Base-by-base conservation (phyloP, 2,329 filamentous ascomycete species). In the Didymella pinodella region DNA sequence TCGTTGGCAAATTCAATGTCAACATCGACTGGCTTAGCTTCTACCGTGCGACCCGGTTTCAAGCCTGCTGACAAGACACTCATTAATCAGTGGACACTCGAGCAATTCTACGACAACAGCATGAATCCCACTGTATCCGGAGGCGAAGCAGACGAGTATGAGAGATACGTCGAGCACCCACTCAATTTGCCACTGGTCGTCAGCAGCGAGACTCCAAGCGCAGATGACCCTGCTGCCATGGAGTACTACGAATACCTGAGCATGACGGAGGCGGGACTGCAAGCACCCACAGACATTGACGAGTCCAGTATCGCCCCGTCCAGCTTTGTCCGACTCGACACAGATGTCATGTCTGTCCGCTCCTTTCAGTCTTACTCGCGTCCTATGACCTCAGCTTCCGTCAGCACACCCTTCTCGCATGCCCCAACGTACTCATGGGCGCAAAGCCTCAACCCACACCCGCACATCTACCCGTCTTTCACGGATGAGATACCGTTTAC, bases 61-160 rank as follows among this genome's bases (percentile, higher is more conserved):
- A 78, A 81, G 43, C 87, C 87, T 0, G 83, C 88, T 3, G 90
- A 96, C 69, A 96, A 96, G 78, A 86, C 88, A 28, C 90, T 90
- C 36, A 90, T 90, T 55, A 90, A 92, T 14, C 92, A 97, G 74
- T 93, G 91, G 89, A 96, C 92, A 0, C 90, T 97, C 47, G 90
- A 90, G 18, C 90, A 96, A 71, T 89, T 97, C 48, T 90, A 97
- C 44, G 85, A 89, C 52, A 90, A 93, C 74, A 95, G 92, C 5
- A 84, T 98, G 44, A 90, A 97, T 65, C 95, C 95, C 1, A 88
- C 87, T 0, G 91, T 99, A 36, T 90, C 86, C 7, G 79, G 84
- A 7, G 84, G 86, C 38, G 94, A 98, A 79, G 87, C 88, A 25
- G 88, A 90, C 46, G 95, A 98, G 74, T 99, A 99, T 75, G 85